phyloP scores from a whole-genome alignment of 2,329 filamentous ascomycete genomes.

The Boeremia exigua region DNA sequence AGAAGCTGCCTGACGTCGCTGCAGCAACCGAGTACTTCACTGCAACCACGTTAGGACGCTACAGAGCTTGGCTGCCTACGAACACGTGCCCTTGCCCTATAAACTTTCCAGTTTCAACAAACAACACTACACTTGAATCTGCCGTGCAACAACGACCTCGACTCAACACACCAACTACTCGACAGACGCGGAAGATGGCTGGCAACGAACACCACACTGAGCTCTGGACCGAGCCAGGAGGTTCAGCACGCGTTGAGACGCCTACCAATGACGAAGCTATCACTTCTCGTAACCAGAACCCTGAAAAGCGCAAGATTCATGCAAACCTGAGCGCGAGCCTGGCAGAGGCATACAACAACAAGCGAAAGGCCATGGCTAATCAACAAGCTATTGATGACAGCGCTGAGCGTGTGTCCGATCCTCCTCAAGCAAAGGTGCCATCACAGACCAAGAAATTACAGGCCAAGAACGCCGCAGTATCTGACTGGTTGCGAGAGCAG shows the following conservation, averaged over 20 bases:
- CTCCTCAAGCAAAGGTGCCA: not conserved
- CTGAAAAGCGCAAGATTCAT: not conserved
- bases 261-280: not conserved
- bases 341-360: not conserved
- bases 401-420: not conserved
- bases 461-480: constrained; percentile 1
- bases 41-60: not conserved
- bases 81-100: not conserved
- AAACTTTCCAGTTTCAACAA: not conserved
- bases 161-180: not conserved
- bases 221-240: not conserved
- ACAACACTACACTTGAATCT: not conserved
- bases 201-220: not conserved
- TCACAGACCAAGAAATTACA: not conserved
- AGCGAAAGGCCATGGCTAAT: not conserved
- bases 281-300: not conserved
- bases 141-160: not conserved
- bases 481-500: constrained; percentile 2
- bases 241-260: not conserved
- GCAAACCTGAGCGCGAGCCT: not conserved
- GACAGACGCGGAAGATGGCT: not conserved
- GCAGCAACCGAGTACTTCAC: constrained; percentile 3
- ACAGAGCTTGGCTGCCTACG: not conserved
- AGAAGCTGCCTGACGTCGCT: not conserved
- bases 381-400: constrained; percentile 1